Base-by-base conservation (phyloP, 371 early-diverging fungal genomes). In the Rhizopus sp. region DNA sequence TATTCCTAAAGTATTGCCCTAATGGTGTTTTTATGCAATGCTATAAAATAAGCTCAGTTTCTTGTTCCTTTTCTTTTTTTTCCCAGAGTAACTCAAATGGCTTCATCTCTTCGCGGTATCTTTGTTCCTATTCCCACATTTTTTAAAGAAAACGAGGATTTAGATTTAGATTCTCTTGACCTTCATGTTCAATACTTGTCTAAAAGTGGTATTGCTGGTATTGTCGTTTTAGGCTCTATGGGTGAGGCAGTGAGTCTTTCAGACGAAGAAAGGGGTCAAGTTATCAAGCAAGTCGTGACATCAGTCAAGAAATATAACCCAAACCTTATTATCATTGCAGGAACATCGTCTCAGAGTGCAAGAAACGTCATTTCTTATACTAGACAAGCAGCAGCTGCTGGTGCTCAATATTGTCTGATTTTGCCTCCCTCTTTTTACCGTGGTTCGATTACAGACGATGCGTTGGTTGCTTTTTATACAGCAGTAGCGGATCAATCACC, bases 41-140 rank as follows among this genome's bases (percentile, higher is more conserved):
- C 5, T 48, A 48, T 31, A 48, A 48, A 48, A 7, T 10, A 9
- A 29, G 17, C 30, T 33, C 30, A 39, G 10, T 39, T 52, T 53
- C 45, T 35, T 42, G 8, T 44, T 42, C 33, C 32, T 44, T 16
- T 29, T 42, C 31, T 17, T 32, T 35, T n/a, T n/a, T 32, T 15
- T 53, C 10, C 15, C 10, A 47, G 13, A 16, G 38, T 37, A 37
- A 37, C 13, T 2, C 38, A 37, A 37, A 66, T 59, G 59, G 57
- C 65, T 54, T 53, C 56, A 51, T 63, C 67, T 15, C 64, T 62
- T 44, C 60, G 59, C 29, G 79, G 79, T 47, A 56, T 75, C 30
- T 73, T 64, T 55, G 76, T 78, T 31, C 79, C 79, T 49, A 72
- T 73, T 9, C 76, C 76, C 37, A 75, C 70, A 10, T 78, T 78